Evolutionary conservation across 352 stramenopile species (phyloP), one percentile per base, ranked within the genome.

Genomic region (Pseudoperonospora humuli): DNA sequence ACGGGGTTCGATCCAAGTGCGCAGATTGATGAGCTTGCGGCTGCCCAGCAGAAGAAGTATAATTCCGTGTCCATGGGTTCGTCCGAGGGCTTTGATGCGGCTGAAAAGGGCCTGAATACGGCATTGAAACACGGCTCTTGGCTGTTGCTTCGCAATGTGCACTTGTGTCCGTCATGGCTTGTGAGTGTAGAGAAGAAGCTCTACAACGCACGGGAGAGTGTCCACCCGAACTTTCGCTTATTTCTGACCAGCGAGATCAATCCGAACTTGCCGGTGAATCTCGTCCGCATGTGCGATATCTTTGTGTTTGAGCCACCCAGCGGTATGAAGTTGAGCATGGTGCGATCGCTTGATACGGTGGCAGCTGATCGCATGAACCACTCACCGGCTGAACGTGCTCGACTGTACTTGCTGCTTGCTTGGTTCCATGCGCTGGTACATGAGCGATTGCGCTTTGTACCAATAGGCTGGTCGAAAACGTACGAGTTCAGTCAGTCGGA

Each of bases 401-500:
- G 95, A 3, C 60, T 99, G 20, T 99, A 98, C 58, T 67, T 98
- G 45, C 64, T 99, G 17, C 70, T 99, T 21, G 84, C 93, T 26
- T 99, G 96, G 94, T 93, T 98, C 45, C 97, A 99, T 58, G 96
- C 96, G 0, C 78, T 99, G 8, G 86, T 99, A 26, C 89, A 98
- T 59, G 97, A 99, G 65, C 81, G 97, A 9, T 67, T 99, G 34
- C 87, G 95, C 7, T 99, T 99, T 64, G 89, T 96, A 10, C 96
- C 97, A 17, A 80, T 97, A 21, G 97, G 97, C 11, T 99, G 96
- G 96, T 98, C 87, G 14, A 98, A 99, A 54, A 77, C 72, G 11
- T 99, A 99, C 64, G 96, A 99, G 53, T 99, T 99, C 62, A 98
- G 88, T 34, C 96, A 99, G 64, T 95, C 95, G 4, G 97, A 99